Base-by-base conservation (phyloP, 129 eudicot species). In the Lonicera japonica region DNA sequence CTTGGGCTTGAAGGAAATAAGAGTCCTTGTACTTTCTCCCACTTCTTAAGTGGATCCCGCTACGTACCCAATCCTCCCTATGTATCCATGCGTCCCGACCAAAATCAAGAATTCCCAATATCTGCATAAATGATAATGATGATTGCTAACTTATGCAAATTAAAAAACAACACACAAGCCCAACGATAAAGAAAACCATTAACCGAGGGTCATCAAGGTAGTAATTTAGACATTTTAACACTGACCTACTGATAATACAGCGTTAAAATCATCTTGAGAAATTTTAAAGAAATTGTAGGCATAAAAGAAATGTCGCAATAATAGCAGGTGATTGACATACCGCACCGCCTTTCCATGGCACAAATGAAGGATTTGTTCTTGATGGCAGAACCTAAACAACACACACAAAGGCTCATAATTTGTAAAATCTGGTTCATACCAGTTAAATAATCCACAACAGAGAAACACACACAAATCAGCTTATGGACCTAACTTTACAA, bases 331-430 rank as follows among this genome's bases (percentile, higher is more conserved):
- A 20, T 67, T 11, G 19, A 86, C 97, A 83, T 82, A 92, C 98
- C 15, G 84, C 98, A 64, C 95, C 96, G 18, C 96, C 98, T 78
- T 91, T 87, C 98, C 98, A 92, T 56, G 98, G 58, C 59, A 83
- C 95, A 74, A 60, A 72, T 3, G 74, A 61, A 14, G 96, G 95
- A 70, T 78, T 74, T 47, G 90, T 80, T 72, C 98, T 87, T 58
- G 96, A 74, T 71, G 74, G 98, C 62, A 88, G 53, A 57, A 88
- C 98, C 98, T 92, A 69, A 29, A 56, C n/a, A 16, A 63, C 36
- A 48, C 11, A 54, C 22, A 68, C 21, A 2, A 60, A 58, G 19
- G 36, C 40, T 40, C 21, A 41, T 54, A 20, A 54, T 14, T 50
- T 50, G 4, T 56, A 14, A 48, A 15, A n/a, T 50, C 55, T 50